Conservation (phyloP, 2,329 filamentous ascomycete genomes). For the Penicillium sp. region DNA sequence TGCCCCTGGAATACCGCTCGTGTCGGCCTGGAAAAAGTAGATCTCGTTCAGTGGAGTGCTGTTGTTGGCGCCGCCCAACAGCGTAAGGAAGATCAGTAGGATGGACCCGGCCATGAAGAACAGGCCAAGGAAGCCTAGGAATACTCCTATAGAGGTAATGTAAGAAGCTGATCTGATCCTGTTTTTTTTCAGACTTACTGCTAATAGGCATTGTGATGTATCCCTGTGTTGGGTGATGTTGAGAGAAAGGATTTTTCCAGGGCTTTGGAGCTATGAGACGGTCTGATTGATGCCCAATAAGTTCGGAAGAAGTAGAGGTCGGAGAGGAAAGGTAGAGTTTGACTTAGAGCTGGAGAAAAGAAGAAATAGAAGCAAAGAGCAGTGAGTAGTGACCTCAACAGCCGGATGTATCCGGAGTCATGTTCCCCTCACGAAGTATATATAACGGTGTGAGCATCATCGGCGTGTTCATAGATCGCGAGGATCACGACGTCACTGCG, state of each 20-base stretch:
- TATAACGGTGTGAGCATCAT: constrained; percentile 23
- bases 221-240: neutral
- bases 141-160: constrained; percentile 43
- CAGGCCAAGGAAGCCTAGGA: constrained; percentile 55
- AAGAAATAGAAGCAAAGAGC: constrained; percentile 1
- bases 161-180: constrained; percentile 5
- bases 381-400: constrained; percentile 1
- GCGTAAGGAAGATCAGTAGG: constrained; percentile 61
- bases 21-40: constrained; percentile 82
- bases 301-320: constrained; percentile 1
- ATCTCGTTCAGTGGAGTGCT: constrained; percentile 62
- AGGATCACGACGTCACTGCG: constrained; percentile 35
- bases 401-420: constrained; percentile 20
- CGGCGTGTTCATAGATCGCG: constrained; percentile 12
- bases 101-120: constrained; percentile 59
- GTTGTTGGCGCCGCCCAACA: constrained; percentile 58
- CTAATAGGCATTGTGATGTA: constrained; percentile 25
- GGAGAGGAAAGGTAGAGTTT: neutral
- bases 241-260: neutral
- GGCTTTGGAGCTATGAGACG: neutral
- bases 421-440: constrained; percentile 17
- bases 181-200: constrained; percentile 27
- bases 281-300: constrained; percentile 11
- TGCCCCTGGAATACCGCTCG: constrained; percentile 65
- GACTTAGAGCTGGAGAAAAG: neutral